Evolutionary conservation across 768 basidiomycete genomes (phyloP), one percentile per base, ranked within the genome.

Genomic region (Termitomyces sp.): DNA sequence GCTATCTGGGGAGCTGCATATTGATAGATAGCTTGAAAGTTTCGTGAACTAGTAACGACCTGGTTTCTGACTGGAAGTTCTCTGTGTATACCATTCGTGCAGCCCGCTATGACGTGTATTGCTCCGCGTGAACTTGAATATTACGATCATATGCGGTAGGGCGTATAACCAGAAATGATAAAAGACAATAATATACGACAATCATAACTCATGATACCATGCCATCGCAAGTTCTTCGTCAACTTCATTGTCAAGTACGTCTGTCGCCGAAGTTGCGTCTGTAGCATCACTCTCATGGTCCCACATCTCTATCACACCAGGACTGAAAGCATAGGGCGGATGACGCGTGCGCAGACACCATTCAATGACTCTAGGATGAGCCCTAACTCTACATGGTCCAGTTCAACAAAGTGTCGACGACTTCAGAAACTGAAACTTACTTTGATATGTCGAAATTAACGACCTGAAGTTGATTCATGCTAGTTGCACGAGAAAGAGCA

Each of bases 401-500:
- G 9, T 43, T 8, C 26, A 43, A 39, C 50, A 59, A 16, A 53
- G 22, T 56, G 27, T 49, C 12, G 8, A 42, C 24, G 51, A 8
- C 27, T 27, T 26, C 34, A 47, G 32, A 51, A 22, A 42, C 22
- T 26, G 20, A 41, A 41, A 37, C 82, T 41, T 63, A 85, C 86
- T 82, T 90, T 42, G 69, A 66, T 0, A 79, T 68, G 61, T 84
- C 69, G 64, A 90, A 91, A 62, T 82, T 81, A 22, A 82, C 69
- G 8, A 91, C 82, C 64, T 91, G 80, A 14, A 91, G 74, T 3
- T 76, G 74, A 22, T 79, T 78, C 77, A 88, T 78, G 18, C 71
- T 79, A 1, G 84, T 89, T n/a, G 88, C 89, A 12, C 89, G 82
- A 16, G 88, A 90, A 42, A 89, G 78, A 3, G 85, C 86, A 24